Evolutionary conservation across 2,329 filamentous ascomycete genomes (phyloP), one percentile per base, ranked within the genome.

Genomic region (Ascochyta fabae): DNA sequence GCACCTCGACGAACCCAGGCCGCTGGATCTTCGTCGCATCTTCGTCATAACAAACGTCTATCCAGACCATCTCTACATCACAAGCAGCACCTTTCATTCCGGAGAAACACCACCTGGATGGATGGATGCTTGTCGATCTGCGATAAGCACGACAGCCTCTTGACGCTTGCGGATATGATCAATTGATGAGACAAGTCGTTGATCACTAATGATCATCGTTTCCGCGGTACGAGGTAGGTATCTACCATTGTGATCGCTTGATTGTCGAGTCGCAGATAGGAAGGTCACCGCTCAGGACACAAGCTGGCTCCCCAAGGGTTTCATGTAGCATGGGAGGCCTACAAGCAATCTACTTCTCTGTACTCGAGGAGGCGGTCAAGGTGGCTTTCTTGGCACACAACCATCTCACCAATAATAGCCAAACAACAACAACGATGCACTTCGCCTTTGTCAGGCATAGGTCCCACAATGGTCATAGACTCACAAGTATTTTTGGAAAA

Each of bases 21-120:
- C 31, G 5, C 42, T 39, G 43, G 15, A 10, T 3, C n/a, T 42
- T 38, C 47, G 38, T 56, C 53, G 43, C 10, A 10, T 3, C n/a
- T 42, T 38, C 47, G 38, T 56, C 53, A 50, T 46, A 26, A 15
- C 8, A 5, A 42, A 51, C 42, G 42, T 36, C 31, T 43, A 41
- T 38, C 38, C 24, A 39, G 53, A 47, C 31, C 19, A 48, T 51
- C 47, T 45, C 43, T 23, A 48, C 53, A 43, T 43, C 44, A 48
- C 44, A 38, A 6, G 3, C 22, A 10, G 50, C 6, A 8, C 4
- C 15, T 24, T 35, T 22, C 9, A 46, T 7, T 56, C 38, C 43
- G 48, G 53, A 51, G 36, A 51, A 51, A 34, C 38, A 23, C 7
- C 31, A 36, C 27, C 36, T n/a, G 1, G 33, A 9, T 23, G 31